Evolutionary conservation across 148 eudicot species (phyloP).

Genomic region (Vaccinium myrtillus): DNA sequence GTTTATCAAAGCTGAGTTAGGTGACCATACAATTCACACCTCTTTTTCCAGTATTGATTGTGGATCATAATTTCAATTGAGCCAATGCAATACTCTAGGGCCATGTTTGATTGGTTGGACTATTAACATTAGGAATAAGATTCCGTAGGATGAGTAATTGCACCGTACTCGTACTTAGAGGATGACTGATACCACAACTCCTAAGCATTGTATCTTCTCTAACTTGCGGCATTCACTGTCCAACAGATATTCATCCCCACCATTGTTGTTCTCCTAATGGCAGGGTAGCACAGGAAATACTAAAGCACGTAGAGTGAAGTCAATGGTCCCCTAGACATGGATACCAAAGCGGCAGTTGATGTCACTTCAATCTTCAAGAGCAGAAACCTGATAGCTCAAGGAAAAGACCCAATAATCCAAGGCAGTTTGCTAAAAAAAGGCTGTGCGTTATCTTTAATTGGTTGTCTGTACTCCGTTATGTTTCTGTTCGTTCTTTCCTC

Average conservation of each 20-base stretch:
- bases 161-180: neutral
- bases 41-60: neutral
- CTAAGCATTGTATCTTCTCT: neutral
- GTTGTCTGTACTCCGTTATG: neutral
- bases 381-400: neutral
- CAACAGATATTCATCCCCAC: neutral
- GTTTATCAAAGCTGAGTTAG: neutral
- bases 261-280: neutral
- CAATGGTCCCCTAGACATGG: neutral
- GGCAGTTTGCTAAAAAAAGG: neutral
- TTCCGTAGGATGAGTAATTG: neutral
- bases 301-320: neutral
- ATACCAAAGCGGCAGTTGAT: neutral
- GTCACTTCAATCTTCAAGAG: neutral
- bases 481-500: neutral
- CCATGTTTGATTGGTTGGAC: neutral
- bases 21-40: neutral
- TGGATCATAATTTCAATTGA: neutral
- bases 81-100: neutral
- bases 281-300: neutral
- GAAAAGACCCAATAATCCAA: neutral
- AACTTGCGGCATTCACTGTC: neutral
- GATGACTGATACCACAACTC: neutral
- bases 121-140: neutral
- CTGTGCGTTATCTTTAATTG: neutral